Percentiles rank a stretch among this genome's conserved stretches.
These are phyloP conservation scores for Saccharomycopsis sp. DNA, from an alignment of 805 yeast species.

Conservation along the genomic window DNA sequence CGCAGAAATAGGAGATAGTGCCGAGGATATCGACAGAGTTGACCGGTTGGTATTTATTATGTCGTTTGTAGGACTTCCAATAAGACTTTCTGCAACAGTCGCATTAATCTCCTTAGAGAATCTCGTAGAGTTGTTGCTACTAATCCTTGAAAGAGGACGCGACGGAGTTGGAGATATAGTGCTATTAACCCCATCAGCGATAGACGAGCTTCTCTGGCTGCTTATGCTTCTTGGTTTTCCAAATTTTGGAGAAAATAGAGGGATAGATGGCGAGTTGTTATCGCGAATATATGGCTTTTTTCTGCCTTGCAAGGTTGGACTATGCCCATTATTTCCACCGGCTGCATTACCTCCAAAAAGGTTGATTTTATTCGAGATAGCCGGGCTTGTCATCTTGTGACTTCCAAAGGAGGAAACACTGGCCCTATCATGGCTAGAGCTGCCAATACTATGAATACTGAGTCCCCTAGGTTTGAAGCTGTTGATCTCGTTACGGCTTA, in stretches of 20 bases:
- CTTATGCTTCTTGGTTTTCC: conserved; percentile 11
- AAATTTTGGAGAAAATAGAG: conserved; percentile 9
- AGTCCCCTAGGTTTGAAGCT: not conserved
- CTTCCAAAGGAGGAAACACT: not conserved
- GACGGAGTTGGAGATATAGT: not conserved
- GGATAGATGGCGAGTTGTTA: conserved; percentile 1
- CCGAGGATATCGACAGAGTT: not conserved
- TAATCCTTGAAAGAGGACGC: conserved; percentile 1
- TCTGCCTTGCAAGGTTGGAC: not conserved
- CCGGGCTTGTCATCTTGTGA: not conserved
- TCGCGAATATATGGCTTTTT: not conserved
- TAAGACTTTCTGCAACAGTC: not conserved
- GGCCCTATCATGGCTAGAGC: not conserved
- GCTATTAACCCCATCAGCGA: not conserved
- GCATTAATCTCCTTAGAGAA: not conserved
- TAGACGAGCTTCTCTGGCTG: conserved; percentile 4
- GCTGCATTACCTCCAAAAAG: not conserved
- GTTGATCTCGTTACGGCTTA: not conserved
- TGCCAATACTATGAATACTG: not conserved
- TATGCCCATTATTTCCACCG: not conserved
- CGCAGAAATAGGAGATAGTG: conserved; percentile 16
- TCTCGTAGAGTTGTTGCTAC: not conserved
- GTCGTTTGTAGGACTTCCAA: not conserved
- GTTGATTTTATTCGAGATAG: not conserved
- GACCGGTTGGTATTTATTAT: not conserved